Evolutionary conservation across 305 asterid species (phyloP).

Genomic region (Fraxinus nigra): DNA sequence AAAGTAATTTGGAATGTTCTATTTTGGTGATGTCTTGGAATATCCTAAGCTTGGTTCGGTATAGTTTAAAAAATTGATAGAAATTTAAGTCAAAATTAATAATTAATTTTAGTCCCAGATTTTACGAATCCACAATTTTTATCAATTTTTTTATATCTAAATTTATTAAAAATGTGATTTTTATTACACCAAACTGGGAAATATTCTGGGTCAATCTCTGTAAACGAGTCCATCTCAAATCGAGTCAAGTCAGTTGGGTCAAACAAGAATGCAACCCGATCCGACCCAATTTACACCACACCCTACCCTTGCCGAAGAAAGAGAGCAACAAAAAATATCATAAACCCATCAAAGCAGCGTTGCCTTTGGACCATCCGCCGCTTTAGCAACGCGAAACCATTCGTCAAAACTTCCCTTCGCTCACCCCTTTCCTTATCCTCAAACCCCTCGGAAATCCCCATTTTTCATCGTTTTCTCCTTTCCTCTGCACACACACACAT

Average conservation of each 20-base stretch:
- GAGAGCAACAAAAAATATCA: neutral
- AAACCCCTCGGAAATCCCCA: neutral
- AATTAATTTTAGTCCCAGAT: too few species aligned
- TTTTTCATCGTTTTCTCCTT: neutral
- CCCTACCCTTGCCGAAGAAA: neutral
- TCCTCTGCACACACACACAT: neutral
- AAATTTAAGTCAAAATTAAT: too few species aligned
- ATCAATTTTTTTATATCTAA: too few species aligned
- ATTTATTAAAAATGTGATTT: too few species aligned
- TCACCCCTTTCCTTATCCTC: slow-evolving; percentile 2
- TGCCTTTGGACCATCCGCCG: slow-evolving; percentile 17
- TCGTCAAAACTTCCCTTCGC: neutral
- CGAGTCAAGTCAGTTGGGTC: neutral
- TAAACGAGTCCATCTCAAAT: neutral
- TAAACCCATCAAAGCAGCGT: neutral
- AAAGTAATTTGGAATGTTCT: neutral
- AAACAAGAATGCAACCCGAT: neutral
- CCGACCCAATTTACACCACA: neutral
- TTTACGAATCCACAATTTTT: too few species aligned
- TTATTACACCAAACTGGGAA: neutral
- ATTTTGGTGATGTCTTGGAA: neutral
- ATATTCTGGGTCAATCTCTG: neutral
- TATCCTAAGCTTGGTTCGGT: neutral
- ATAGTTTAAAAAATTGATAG: neutral
- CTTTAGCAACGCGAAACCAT: neutral